Percentiles rank a stretch among this genome's conserved stretches.
Evolutionary conservation across 306 rosid genomes (phyloP).

Genomic region (Pyrus bretschneideri): DNA sequence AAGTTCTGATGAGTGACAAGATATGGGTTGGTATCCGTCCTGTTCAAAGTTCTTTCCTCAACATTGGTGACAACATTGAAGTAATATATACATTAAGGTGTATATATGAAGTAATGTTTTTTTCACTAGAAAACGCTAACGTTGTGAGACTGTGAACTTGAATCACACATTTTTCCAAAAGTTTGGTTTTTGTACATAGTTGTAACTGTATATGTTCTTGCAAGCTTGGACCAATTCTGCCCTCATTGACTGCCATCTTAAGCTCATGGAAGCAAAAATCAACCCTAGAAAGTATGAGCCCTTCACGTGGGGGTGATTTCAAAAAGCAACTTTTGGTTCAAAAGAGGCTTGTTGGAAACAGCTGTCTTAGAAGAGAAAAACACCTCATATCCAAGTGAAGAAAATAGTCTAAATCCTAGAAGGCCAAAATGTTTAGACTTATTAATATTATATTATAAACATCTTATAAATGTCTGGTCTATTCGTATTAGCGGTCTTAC

Average conservation of each 20-base stretch:
- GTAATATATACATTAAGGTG: background rate
- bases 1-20: background rate
- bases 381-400: background rate
- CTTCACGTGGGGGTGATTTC: slow-evolving; percentile 9
- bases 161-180: too few relatives aligned
- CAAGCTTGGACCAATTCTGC: slow-evolving; percentile 7
- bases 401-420: background rate
- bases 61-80: slow-evolving; percentile 6
- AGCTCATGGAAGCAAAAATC: background rate
- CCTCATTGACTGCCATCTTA: background rate
- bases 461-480: background rate
- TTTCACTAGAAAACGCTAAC: background rate
- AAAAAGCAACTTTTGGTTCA: background rate
- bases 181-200: background rate
- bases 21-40: slow-evolving; percentile 12
- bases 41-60: slow-evolving; percentile 2
- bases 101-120: background rate
- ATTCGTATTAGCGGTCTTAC: background rate
- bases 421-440: background rate
- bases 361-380: background rate
- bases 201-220: background rate
- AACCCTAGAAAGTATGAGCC: slow-evolving; percentile 1
- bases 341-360: slow-evolving; percentile 7
- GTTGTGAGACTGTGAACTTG: background rate
- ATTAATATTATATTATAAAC: background rate